Evolutionary conservation across 23 red algal species (phyloP), one percentile per base, ranked within the genome.

Genomic region (Gracilaria gracilis): DNA sequence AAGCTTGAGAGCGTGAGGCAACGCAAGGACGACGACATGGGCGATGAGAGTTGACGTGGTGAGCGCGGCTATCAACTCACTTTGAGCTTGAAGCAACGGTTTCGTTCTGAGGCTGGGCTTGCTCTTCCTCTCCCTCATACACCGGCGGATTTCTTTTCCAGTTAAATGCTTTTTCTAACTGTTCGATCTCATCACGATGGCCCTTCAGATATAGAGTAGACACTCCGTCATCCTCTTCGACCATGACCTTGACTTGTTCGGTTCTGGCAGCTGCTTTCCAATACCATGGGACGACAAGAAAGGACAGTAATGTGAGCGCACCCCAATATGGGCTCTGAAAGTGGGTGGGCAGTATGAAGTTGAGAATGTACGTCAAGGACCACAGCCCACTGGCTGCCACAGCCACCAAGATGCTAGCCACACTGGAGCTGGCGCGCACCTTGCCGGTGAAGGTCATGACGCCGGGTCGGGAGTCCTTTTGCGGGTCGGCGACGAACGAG

Each of bases 121-220:
- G 28, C 42, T 46, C 42, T 11, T 46, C 79, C 9, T 82, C 88
- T 0, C 69, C 88, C 82, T 92, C 88, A 19, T 83, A 82, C 62
- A 83, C 79, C 11, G 88, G 88, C 75, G 79, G 72, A 58, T 96
- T 84, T 58, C 94, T 70, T 57, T 91, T 85, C 76, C 79, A 85
- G 19, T 77, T 82, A 42, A 96, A 85, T 61, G 75, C 71, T 34
- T 66, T 53, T 64, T 96, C 94, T 57, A 92, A 65, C 35, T 61
- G 44, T 61, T 67, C 66, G 57, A 96, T 90, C 76, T 96, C 94
- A 67, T 96, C 94, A 39, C 94, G 87, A 57, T 96, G 94, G 34
- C 86, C 94, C 84, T 96, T 96, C 1, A 96, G 35, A 78, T 85
- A 96, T 9, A 96, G 64, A 8, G 61, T 91, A 79, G 59, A 75